Conservation (phyloP, 805 yeast species). For the Yarrowia divulgata region DNA sequence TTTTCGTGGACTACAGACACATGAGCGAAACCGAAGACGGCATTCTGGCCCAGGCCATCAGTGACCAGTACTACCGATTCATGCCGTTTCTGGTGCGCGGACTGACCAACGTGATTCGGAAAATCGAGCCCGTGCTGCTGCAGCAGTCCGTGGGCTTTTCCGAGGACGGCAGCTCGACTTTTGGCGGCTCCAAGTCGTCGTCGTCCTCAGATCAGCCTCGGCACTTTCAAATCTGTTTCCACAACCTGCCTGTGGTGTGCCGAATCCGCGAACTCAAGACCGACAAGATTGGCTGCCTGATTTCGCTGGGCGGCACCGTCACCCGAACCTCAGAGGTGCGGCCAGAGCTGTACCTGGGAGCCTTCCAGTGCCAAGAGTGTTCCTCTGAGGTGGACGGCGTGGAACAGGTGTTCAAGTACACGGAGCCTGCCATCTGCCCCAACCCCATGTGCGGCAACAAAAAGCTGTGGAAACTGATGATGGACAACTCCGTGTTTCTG, state of each 20-base stretch:
- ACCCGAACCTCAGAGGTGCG: slow-evolving; percentile 96
- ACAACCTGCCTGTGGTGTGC: slow-evolving; percentile 79
- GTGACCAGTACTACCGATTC: slow-evolving; percentile 92
- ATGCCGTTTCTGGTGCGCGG: slow-evolving; percentile 83
- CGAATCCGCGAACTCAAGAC: slow-evolving; percentile 91
- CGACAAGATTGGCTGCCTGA: slow-evolving; percentile 82
- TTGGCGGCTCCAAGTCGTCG: slow-evolving; percentile 41
- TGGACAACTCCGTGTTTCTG: slow-evolving; percentile 82
- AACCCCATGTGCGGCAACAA: slow-evolving; percentile 88
- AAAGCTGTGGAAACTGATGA: slow-evolving; percentile 81
- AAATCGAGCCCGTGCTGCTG: slow-evolving; percentile 73
- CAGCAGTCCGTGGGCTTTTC: slow-evolving; percentile 48
- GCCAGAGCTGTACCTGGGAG: slow-evolving; percentile 87
- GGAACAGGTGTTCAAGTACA: slow-evolving; percentile 90
- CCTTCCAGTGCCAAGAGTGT: slow-evolving; percentile 90
- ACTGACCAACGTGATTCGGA: slow-evolving; percentile 72
- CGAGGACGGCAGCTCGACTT: slow-evolving; percentile 51
- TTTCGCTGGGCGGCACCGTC: slow-evolving; percentile 91
- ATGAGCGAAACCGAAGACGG: slow-evolving; percentile 73
- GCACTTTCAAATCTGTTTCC: slow-evolving; percentile 88
- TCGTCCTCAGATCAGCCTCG: slow-evolving; percentile 60
- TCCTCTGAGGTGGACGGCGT: slow-evolving; percentile 84
- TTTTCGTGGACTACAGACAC: slow-evolving; percentile 87
- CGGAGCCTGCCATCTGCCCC: slow-evolving; percentile 93
- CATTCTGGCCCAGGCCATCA: slow-evolving; percentile 84